Conservation (phyloP, 225 moss, liverwort and hornwort species). For the Marchantia paleacea region DNA sequence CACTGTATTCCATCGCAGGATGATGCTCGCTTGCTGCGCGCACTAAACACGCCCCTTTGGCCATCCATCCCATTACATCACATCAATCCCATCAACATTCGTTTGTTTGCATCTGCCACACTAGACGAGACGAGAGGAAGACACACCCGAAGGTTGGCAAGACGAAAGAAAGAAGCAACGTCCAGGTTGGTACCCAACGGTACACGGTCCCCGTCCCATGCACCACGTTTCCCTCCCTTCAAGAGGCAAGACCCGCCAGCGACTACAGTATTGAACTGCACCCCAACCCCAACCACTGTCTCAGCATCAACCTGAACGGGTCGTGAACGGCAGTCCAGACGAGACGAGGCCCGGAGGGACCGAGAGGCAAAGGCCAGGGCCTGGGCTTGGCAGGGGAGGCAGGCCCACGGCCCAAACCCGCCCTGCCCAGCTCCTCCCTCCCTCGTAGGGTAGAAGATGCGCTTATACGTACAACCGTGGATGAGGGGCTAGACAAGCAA, state of each 20-base stretch:
- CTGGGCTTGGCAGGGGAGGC: background rate
- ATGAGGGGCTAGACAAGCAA: constrained; percentile 1
- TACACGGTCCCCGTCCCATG: background rate
- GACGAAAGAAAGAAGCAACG: background rate
- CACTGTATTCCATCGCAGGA: background rate
- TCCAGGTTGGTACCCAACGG: background rate
- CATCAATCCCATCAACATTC: background rate
- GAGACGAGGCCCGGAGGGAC: background rate
- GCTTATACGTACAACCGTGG: background rate
- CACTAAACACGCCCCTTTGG: background rate
- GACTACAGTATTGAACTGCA: background rate
- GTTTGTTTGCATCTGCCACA: background rate
- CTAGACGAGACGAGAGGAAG: background rate
- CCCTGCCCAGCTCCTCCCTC: too few relatives aligned
- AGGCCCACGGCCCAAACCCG: too few relatives aligned
- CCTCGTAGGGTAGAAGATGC: constrained; percentile 10
- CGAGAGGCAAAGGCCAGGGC: background rate
- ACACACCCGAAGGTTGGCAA: background rate
- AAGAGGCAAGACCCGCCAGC: background rate
- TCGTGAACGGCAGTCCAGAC: background rate
- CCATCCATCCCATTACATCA: too few relatives aligned
- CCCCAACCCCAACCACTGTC: background rate
- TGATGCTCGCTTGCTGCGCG: background rate
- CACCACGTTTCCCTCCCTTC: too few relatives aligned
- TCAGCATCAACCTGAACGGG: background rate